phyloP scores from a whole-genome alignment of 345 rosid genomes.

The Psidium friedrichsthalianum region DNA sequence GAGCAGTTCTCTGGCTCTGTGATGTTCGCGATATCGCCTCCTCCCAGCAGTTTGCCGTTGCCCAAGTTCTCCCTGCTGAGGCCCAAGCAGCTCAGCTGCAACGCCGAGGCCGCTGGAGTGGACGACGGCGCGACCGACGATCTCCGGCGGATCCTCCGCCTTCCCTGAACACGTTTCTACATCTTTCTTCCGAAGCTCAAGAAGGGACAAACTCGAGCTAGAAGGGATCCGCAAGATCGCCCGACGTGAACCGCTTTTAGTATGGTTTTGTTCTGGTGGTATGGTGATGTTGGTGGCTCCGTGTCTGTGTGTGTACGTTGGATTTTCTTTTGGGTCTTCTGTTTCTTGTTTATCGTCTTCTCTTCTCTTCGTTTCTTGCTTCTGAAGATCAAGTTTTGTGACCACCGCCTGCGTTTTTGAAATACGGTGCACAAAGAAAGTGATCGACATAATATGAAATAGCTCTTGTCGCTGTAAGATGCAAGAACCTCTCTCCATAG shows the following conservation, averaged over 20 bases:
- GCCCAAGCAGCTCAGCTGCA: constrained; percentile 41
- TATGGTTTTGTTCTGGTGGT: not conserved
- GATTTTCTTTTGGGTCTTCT: not conserved
- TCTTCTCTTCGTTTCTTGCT: not conserved
- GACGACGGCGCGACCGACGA: constrained; percentile 48
- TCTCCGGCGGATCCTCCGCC: constrained; percentile 57
- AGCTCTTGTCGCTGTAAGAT: not conserved
- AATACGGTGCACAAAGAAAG: not conserved
- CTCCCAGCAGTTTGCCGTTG: constrained; percentile 71
- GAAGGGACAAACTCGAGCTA: not conserved
- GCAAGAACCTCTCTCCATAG: not conserved
- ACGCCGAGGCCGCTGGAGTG: constrained; percentile 37
- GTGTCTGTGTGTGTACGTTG: not conserved
- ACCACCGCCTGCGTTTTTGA: not conserved
- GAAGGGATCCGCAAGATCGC: not conserved
- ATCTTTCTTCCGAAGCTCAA: not conserved
- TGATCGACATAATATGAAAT: not conserved
- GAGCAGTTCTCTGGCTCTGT: constrained; percentile 6
- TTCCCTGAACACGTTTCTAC: constrained; percentile 8
- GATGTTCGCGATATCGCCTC: constrained; percentile 35
- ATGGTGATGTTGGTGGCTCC: not conserved
- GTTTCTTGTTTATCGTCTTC: not conserved
- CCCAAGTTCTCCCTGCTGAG: constrained; percentile 42
- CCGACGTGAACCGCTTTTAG: not conserved
- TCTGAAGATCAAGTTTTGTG: not conserved